Evolutionary conservation across 305 asterid species (phyloP), one percentile per base, ranked within the genome.

Genomic region (Stenogyne calaminthoides): DNA sequence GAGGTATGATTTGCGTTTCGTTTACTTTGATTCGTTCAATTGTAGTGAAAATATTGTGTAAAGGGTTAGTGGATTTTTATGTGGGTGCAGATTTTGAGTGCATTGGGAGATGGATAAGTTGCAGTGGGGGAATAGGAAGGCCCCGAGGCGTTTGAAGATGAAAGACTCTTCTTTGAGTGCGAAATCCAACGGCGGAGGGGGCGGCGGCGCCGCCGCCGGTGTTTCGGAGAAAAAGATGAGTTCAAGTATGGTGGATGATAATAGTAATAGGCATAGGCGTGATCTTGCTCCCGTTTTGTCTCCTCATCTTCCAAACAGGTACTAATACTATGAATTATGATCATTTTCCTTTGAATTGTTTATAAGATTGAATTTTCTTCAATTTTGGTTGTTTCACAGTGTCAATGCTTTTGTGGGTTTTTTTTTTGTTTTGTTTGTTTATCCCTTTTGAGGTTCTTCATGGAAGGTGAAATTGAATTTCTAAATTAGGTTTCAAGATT

Each of bases 111-210:
- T 88, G 93, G 93, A 88, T 78, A 84, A 88, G 80, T 78, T 88
- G 76, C 93, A 88, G 82, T 86, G 93, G 93, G 93, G 89, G 39
- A 86, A 81, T 55, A 80, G 87, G 66, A 86, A 88, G 84, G 81
- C 86, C 69, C 81, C 78, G 58, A 80, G 91, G 59, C 87, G 93
- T 72, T 78, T 84, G 49, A 84, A 86, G 75, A 79, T 80, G 57
- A 88, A 86, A 69, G 90, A 83, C 59, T 75, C 92, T 1, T 75
- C 82, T 72, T 72, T 80, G 79, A 87, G 79, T 81, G 89, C 87
- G 46, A 87, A 87, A 85, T 79, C 88, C 3, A 91, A 82, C 62
- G 70, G 80, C 46, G 64, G 78, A 42, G 49, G n/a, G 2, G 14
- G 14, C 49, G 12, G 49, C 49, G 49, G n/a, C n/a, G n/a, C 14